Percentiles rank a stretch among this genome's conserved stretches.
Evolutionary conservation across 169 alveolate species (phyloP).

Genomic region (Eimeria acervulina): DNA sequence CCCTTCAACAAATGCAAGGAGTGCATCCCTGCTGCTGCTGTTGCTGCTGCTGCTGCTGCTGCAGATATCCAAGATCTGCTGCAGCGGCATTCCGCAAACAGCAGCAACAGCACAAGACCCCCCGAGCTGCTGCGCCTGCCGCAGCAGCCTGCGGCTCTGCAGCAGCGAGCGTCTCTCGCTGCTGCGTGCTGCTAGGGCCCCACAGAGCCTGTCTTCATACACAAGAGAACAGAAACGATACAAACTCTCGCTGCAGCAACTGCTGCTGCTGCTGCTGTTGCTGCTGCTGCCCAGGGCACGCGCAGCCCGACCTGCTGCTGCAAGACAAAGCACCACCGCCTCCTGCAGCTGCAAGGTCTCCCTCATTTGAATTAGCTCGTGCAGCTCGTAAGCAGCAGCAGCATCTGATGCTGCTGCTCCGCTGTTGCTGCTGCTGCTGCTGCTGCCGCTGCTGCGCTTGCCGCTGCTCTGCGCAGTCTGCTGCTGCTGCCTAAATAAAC

Average conservation of each 20-base stretch:
- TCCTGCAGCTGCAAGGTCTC: conserved; percentile 77
- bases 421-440: not conserved
- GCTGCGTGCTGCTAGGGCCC: conserved; percentile 83
- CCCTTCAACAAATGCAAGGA: conserved; percentile 32
- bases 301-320: conserved; percentile 50
- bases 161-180: conserved; percentile 79
- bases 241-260: conserved; percentile 39
- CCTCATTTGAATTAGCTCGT: conserved; percentile 10
- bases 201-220: conserved; percentile 57
- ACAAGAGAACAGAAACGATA: conserved; percentile 61
- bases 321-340: conserved; percentile 52
- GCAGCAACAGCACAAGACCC: conserved; percentile 77
- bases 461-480: conserved; percentile 2
- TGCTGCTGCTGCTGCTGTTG: conserved; percentile 42
- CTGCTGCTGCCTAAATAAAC: conserved; percentile 29
- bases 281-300: conserved; percentile 26
- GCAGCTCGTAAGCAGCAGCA: conserved; percentile 32
- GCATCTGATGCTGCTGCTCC: not conserved
- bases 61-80: conserved; percentile 14
- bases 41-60: conserved; percentile 22
- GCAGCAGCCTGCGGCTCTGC: conserved; percentile 79
- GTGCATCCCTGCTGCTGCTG: conserved; percentile 38
- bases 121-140: conserved; percentile 78
- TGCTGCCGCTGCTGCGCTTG: conserved; percentile 42
- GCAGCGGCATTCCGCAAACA: conserved; percentile 59